phyloP scores from a whole-genome alignment of 768 basidiomycete species.

The Suillus ampliporus region DNA sequence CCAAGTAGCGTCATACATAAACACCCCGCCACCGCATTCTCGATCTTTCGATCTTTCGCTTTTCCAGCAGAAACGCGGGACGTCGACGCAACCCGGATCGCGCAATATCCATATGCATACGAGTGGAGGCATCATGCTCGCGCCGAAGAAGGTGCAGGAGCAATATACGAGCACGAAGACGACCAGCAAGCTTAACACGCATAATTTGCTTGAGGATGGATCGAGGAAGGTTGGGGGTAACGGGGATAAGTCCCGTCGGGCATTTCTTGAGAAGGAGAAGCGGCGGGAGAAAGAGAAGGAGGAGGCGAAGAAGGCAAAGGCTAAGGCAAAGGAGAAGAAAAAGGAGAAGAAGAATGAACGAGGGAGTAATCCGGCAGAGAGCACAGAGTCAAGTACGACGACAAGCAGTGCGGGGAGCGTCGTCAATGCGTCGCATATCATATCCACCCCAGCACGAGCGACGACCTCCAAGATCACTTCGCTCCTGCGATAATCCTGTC shows the following conservation, averaged over 20 bases:
- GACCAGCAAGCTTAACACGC: slow-evolving; percentile 67
- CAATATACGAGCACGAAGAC: slow-evolving; percentile 79
- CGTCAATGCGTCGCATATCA: slow-evolving; percentile 15
- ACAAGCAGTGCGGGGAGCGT: slow-evolving; percentile 39
- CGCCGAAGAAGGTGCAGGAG: slow-evolving; percentile 77
- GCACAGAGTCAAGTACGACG: slow-evolving; percentile 35
- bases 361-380: slow-evolving; percentile 35
- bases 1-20: slow-evolving; percentile 78
- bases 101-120: slow-evolving; percentile 31
- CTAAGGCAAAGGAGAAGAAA: slow-evolving; percentile 34
- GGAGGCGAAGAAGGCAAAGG: slow-evolving; percentile 22
- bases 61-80: slow-evolving; percentile 23
- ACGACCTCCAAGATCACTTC: slow-evolving; percentile 21
- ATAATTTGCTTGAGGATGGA: slow-evolving; percentile 65
- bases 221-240: slow-evolving; percentile 28
- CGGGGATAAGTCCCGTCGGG: slow-evolving; percentile 21
- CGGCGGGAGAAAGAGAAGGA: slow-evolving; percentile 20
- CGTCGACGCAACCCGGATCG: slow-evolving; percentile 18
- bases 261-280: slow-evolving; percentile 28
- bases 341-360: slow-evolving; percentile 39
- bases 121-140: slow-evolving; percentile 60
- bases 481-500: slow-evolving; percentile 26
- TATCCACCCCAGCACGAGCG: slow-evolving; percentile 17
- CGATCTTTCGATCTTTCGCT: slow-evolving; percentile 64
- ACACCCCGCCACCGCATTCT: slow-evolving; percentile 82